These are phyloP conservation scores for Cordia subcordata DNA, from an alignment of 257 asterid species.

Conservation along the genomic window DNA sequence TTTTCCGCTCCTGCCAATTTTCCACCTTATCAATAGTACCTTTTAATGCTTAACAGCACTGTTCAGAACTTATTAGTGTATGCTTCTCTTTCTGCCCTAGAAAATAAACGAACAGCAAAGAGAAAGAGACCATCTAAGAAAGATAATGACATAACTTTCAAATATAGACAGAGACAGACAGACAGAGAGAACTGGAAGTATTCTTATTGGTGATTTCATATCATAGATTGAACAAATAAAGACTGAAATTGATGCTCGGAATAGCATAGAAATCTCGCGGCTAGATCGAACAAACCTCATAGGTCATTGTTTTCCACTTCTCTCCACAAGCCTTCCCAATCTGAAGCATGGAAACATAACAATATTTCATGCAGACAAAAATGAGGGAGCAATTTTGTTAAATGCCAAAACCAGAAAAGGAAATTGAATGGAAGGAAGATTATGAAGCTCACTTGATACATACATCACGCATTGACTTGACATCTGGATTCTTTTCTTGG, in stretches of 20 bases:
- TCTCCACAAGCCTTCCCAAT: conserved; percentile 96
- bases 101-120: too few species aligned
- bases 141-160: too few species aligned
- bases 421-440: conserved; percentile 2
- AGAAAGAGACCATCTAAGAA: too few species aligned
- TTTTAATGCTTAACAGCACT: too few species aligned
- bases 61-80: too few species aligned
- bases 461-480: conserved; percentile 93
- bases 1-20: too few species aligned
- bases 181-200: neutral
- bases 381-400: conserved; percentile 1
- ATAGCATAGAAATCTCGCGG: neutral
- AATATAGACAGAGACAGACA: too few species aligned
- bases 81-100: too few species aligned
- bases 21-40: too few species aligned
- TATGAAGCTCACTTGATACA: conserved; percentile 14
- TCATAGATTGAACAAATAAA: neutral
- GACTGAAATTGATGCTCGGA: neutral
- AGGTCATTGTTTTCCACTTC: conserved; percentile 91
- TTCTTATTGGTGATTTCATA: neutral
- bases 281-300: conserved; percentile 52
- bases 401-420: neutral
- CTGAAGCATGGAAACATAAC: conserved; percentile 33
- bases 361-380: conserved; percentile 6
- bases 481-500: conserved; percentile 73